Evolutionary conservation across 352 stramenopile genomes (phyloP), one percentile per base, ranked within the genome.

Genomic region (Pythium myriotylum): DNA sequence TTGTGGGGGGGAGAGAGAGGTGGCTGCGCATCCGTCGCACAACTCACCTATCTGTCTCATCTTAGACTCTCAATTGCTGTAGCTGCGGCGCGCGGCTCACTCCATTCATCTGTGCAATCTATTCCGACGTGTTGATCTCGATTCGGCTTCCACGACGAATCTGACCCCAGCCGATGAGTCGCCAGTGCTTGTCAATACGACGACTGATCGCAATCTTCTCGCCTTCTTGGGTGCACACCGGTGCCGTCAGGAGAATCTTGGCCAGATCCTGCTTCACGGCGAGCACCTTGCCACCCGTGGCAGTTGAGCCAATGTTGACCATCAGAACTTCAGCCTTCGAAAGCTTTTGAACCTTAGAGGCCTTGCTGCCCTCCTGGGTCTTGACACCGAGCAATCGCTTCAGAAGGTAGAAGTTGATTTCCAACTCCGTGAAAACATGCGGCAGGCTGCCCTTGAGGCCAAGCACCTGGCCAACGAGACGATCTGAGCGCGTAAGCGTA

Each of bases 121-220:
- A 94, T 91, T 94, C 79, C 53, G 80, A 84, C 61, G 86, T 79
- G 54, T 81, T 80, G 70, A 95, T 94, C 68, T 95, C 89, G 73
- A 98, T 98, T 78, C 95, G 92, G 74, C 89, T 97, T 56, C 97
- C 97, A 88, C 95, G 96, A 70, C 96, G 91, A 74, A 99, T 99
- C 79, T 99, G 89, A 65, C 98, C 98, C 97, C 97, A 99, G 54
- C 98, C 98, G 79, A 99, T 99, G 52, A 99, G 86, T 76, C 98
- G 92, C 97, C 97, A 99, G 85, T 99, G 97, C 86, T 98, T 98
- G 72, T 99, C 97, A 45, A 99, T 98, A 79, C 97, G 92, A 71
- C 98, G 92, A 73, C 89, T 98, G 52, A 99, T 93, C n/a, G 98
- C 98, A 70, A 99, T 99, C 95, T 99, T 99, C 83, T 99, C 98